These are phyloP conservation scores for Zasmidium citrigriseum DNA, from an alignment of 2,329 filamentous ascomycete genomes.

Conservation along the genomic window DNA sequence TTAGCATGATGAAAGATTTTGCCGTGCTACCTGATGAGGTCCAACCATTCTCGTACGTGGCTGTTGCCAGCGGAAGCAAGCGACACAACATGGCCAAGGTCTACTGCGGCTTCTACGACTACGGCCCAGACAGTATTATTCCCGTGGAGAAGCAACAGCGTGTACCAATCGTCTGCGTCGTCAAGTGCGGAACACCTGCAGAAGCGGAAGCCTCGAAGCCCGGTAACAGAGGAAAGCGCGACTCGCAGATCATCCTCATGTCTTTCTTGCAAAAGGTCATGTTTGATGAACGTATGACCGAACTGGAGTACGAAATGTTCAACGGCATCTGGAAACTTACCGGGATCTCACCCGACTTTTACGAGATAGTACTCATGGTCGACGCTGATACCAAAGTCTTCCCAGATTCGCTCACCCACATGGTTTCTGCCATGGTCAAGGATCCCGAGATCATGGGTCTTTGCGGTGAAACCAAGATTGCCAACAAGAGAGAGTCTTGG, in stretches of 20 bases:
- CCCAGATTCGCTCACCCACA: conserved; percentile 96
- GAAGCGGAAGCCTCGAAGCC: conserved; percentile 82
- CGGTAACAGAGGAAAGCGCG: conserved; percentile 96
- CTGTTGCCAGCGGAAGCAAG: conserved; percentile 92
- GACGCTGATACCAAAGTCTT: conserved; percentile 99
- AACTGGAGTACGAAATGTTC: conserved; percentile 99
- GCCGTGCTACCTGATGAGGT: conserved; percentile 79
- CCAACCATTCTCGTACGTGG: conserved; percentile 90
- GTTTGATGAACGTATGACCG: conserved; percentile 99
- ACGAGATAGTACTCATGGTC: conserved; percentile 97
- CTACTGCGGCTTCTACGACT: conserved; percentile 97
- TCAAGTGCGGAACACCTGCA: conserved; percentile 92
- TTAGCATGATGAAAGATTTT: conserved; percentile 94
- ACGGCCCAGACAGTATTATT: conserved; percentile 77
- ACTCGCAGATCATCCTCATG: conserved; percentile 99
- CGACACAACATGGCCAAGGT: conserved; percentile 99
- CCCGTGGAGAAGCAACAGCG: conserved; percentile 88
- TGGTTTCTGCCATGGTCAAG: conserved; percentile 98
- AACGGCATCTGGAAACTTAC: conserved; percentile 99
- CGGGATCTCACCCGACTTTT: conserved; percentile 96
- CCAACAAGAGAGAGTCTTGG: conserved; percentile 94
- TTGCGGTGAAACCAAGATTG: conserved; percentile 98
- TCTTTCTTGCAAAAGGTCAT: conserved; percentile 99
- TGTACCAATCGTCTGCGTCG: conserved; percentile 94
- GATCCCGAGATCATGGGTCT: conserved; percentile 99